phyloP scores from a whole-genome alignment of 2,329 filamentous ascomycete genomes.

The Epichloe amarillans region DNA sequence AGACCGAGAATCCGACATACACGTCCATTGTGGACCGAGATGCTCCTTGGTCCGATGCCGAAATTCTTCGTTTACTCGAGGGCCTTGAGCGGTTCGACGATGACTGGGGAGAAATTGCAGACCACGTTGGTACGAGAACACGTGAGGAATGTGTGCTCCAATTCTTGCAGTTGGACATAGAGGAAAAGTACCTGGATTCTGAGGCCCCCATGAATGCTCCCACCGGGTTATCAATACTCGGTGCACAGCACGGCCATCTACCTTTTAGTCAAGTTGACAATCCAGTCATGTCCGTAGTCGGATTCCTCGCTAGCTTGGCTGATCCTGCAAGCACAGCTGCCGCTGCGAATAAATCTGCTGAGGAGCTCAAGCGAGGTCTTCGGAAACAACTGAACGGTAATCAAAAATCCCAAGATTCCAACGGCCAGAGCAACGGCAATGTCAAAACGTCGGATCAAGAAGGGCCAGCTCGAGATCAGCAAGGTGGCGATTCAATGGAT shows the following conservation, averaged over 20 bases:
- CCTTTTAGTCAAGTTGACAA: conserved; percentile 91
- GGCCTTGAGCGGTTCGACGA: conserved; percentile 88
- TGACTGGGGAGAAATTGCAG: conserved; percentile 86
- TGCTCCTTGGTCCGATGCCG: conserved; percentile 80
- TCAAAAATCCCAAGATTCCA: conserved; percentile 32
- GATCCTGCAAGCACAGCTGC: conserved; percentile 84
- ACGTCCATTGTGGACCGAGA: conserved; percentile 68
- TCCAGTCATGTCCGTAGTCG: conserved; percentile 90
- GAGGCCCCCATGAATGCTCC: conserved; percentile 40
- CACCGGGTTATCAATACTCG: conserved; percentile 51
- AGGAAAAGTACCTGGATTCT: conserved; percentile 89
- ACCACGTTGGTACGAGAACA: conserved; percentile 82
- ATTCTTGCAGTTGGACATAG: conserved; percentile 91
- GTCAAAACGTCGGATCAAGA: not conserved
- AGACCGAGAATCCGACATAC: conserved; percentile 80
- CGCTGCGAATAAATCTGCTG: conserved; percentile 75
- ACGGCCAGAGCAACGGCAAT: conserved; percentile 42
- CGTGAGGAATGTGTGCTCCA: conserved; percentile 94
- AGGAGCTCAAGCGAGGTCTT: conserved; percentile 70
- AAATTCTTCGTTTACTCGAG: conserved; percentile 79
- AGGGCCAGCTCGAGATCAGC: not conserved
- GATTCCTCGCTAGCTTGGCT: conserved; percentile 81
- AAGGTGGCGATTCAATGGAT: conserved; percentile 48
- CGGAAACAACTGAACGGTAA: conserved; percentile 60
- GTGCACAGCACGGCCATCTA: conserved; percentile 62